phyloP scores from a whole-genome alignment of 2,329 filamentous ascomycete genomes.

The Cytospora piceicola region DNA sequence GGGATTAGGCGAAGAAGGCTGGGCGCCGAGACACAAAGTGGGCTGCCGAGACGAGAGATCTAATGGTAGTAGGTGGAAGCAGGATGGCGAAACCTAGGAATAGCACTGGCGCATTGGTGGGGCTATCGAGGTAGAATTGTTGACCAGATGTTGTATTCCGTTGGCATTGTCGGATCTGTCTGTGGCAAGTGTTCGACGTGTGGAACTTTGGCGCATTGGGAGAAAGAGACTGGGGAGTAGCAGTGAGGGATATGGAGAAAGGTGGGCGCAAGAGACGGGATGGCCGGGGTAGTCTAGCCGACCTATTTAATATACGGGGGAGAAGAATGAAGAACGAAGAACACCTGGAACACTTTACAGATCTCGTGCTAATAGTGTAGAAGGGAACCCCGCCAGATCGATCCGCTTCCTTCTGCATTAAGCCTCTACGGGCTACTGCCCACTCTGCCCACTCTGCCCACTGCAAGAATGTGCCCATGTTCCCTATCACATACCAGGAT shows the following conservation, averaged over 20 bases:
- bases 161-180: slow-evolving; percentile 30
- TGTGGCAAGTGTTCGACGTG: slow-evolving; percentile 35
- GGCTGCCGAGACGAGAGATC: slow-evolving; percentile 32
- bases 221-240: slow-evolving; percentile 22
- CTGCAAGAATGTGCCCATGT: not conserved
- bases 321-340: not conserved
- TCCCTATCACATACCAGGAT: not conserved
- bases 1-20: slow-evolving; percentile 40
- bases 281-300: not conserved
- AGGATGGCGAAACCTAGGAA: slow-evolving; percentile 20
- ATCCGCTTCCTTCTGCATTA: slow-evolving; percentile 1
- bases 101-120: not conserved
- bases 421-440: not conserved
- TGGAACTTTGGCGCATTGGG: slow-evolving; percentile 33
- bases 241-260: slow-evolving; percentile 24
- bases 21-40: slow-evolving; percentile 47
- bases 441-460: not conserved
- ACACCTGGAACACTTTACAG: slow-evolving; percentile 8
- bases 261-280: slow-evolving; percentile 13
- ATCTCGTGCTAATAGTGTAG: not conserved
- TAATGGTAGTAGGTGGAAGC: slow-evolving; percentile 5
- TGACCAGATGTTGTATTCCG: slow-evolving; percentile 21
- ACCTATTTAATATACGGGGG: not conserved
- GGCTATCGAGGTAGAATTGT: not conserved
- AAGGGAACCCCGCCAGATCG: not conserved